Percentiles rank a stretch among this genome's conserved stretches.
Evolutionary conservation across 2,329 filamentous ascomycete genomes (phyloP).

Genomic region (Biscogniauxia mediterranea): DNA sequence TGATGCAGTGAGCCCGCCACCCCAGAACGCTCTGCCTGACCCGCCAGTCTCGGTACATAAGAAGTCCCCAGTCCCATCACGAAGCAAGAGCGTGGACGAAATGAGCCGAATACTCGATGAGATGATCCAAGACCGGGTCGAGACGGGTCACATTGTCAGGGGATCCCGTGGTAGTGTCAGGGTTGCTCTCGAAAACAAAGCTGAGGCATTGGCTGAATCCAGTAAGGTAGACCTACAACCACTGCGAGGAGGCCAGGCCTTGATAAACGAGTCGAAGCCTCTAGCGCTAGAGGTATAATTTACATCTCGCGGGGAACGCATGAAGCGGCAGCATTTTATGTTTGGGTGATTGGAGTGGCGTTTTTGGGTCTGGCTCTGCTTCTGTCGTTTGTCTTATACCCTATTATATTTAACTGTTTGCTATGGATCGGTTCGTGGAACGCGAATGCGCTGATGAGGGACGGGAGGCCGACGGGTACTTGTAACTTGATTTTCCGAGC

Average conservation of each 20-base stretch:
- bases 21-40: constrained; percentile 31
- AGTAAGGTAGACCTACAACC: constrained; percentile 37
- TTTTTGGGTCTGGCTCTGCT: constrained; percentile 32
- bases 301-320: constrained; percentile 24
- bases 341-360: constrained; percentile 27
- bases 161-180: constrained; percentile 66
- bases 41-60: constrained; percentile 27
- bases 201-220: constrained; percentile 34
- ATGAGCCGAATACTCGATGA: constrained; percentile 93
- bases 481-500: constrained; percentile 19
- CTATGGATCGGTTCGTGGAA: constrained; percentile 29
- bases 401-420: constrained; percentile 39
- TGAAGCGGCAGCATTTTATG: constrained; percentile 30
- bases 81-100: constrained; percentile 75
- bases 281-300: constrained; percentile 27
- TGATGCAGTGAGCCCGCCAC: constrained; percentile 34
- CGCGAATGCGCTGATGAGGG: constrained; percentile 30
- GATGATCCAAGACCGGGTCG: constrained; percentile 90
- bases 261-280: constrained; percentile 22
- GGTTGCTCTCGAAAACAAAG: constrained; percentile 48
- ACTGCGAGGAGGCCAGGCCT: constrained; percentile 36
- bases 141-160: constrained; percentile 69
- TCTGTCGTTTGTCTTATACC: constrained; percentile 39
- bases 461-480: constrained; percentile 25
- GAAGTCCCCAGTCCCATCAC: constrained; percentile 44